phyloP scores from a whole-genome alignment of 2,329 filamentous ascomycete species.

The Mycocentrospora acerina region DNA sequence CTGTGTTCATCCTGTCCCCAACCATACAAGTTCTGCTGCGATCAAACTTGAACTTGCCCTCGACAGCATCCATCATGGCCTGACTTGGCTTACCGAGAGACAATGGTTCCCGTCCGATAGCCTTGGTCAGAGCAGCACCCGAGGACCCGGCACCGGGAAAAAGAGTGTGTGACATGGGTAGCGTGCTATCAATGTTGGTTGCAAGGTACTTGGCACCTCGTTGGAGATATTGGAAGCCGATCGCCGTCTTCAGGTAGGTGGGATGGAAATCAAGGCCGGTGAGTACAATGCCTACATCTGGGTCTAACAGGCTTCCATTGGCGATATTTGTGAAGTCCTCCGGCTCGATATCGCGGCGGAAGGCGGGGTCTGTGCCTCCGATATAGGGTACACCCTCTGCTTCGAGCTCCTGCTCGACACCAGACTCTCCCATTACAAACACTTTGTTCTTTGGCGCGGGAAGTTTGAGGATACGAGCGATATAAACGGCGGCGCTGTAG shows the following conservation, averaged over 20 bases:
- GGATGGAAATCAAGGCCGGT: constrained; percentile 91
- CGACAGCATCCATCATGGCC: constrained; percentile 99
- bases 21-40: constrained; percentile 89
- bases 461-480: constrained; percentile 84
- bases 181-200: constrained; percentile 88
- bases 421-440: constrained; percentile 86
- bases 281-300: constrained; percentile 85
- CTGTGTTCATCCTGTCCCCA: constrained; percentile 89
- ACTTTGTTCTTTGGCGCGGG: constrained; percentile 84
- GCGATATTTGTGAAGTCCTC: constrained; percentile 81
- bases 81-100: constrained; percentile 92
- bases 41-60: constrained; percentile 91
- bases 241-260: constrained; percentile 88
- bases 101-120: constrained; percentile 64
- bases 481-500: constrained; percentile 95
- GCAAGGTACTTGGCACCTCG: constrained; percentile 84
- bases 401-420: constrained; percentile 84
- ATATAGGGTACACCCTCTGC: constrained; percentile 78
- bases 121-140: constrained; percentile 71
- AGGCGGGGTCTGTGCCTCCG: constrained; percentile 80
- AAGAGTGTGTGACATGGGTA: constrained; percentile 77
- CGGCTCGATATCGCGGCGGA: constrained; percentile 74
- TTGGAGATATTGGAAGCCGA: constrained; percentile 82
- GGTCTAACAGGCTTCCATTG: constrained; percentile 72
- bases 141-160: constrained; percentile 91